Base-by-base conservation (phyloP, 257 asterid species). In the Nicotiana otophora region DNA sequence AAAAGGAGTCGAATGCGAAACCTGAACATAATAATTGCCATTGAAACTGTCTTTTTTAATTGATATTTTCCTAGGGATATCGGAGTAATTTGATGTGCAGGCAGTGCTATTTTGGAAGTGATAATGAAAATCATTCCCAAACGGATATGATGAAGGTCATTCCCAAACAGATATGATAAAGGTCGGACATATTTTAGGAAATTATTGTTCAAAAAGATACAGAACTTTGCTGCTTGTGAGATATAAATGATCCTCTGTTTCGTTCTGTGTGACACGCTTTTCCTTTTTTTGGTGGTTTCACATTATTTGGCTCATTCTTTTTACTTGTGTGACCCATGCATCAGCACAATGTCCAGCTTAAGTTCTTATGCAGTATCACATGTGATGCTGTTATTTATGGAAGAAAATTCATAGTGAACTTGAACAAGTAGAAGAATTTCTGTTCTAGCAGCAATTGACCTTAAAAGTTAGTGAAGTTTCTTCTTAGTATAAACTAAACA, bases 271-370 rank as follows among this genome's bases (percentile, higher is more conserved):
- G 78, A 42, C 78, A 23, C 34, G 12, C 11, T 20, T 61, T 16
- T 2, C n/a, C 26, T 42, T 46, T 12, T 23, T 39, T 70, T 12
- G 78, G 31, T 9, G 1, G 31, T 61, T 36, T 69, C 77, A 69
- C 57, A 69, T 69, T 20, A 19, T n/a, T n/a, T 39, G 20, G 77
- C 33, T 5, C 77, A 69, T 39, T 19, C 57, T n/a, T 19, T 69
- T 67, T 68, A 68, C 54, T 68, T 33, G 54, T 68, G 48, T 69
- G n/a, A 39, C 57, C 57, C 77, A 69, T 69, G 57, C 57, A 69
- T 69, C 77, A 69, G 77, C 57, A 69, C 78, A 69, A n/a, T 10
- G 33, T 69, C 78, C 57, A 69, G 42, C 57, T 69, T 69, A 69
- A 69, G n/a, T 69, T 69, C 30, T 31, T 69, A 42, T 69, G 57